Evolutionary conservation across 2,329 filamentous ascomycete genomes (phyloP).

Genomic region (Uncinocarpus reesii): DNA sequence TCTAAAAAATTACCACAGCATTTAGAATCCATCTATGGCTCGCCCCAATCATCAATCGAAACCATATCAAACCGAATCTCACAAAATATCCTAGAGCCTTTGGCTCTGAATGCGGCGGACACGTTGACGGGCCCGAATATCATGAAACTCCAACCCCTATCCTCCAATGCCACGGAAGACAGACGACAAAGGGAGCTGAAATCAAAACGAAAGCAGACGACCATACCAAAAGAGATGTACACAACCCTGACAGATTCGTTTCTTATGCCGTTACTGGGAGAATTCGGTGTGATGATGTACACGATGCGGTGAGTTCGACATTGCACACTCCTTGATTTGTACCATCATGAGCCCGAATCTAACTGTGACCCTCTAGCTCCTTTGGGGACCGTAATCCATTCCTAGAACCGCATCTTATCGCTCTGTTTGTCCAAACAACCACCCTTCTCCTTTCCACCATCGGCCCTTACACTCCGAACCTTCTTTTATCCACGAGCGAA

Average conservation of each 20-base stretch:
- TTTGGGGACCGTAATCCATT: slow-evolving; percentile 46
- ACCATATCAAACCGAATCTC: slow-evolving; percentile 58
- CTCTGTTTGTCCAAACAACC: slow-evolving; percentile 75
- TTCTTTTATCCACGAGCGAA: slow-evolving; percentile 73
- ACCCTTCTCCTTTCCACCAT: slow-evolving; percentile 72
- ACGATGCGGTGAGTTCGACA: slow-evolving; percentile 43
- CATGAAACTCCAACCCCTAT: slow-evolving; percentile 84
- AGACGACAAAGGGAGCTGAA: slow-evolving; percentile 40
- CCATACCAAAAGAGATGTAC: slow-evolving; percentile 62
- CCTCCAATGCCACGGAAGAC: slow-evolving; percentile 60
- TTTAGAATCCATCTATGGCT: slow-evolving; percentile 60
- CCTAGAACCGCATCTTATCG: slow-evolving; percentile 63
- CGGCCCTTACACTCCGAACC: slow-evolving; percentile 63
- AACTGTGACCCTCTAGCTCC: slow-evolving; percentile 22
- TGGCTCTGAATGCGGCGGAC: slow-evolving; percentile 74
- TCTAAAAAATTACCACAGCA: slow-evolving; percentile 67
- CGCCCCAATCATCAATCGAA: slow-evolving; percentile 47
- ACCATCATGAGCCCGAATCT: slow-evolving; percentile 32
- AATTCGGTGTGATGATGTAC: slow-evolving; percentile 58
- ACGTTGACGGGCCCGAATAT: slow-evolving; percentile 66
- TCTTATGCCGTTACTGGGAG: slow-evolving; percentile 76
- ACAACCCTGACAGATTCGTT: slow-evolving; percentile 64
- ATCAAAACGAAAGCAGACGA: slow-evolving; percentile 44
- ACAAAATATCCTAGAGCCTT: slow-evolving; percentile 63
- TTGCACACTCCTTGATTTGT: too few species aligned